Evolutionary conservation across 2,329 filamentous ascomycete species (phyloP).

Genomic region (Ophiocordyceps australis): DNA sequence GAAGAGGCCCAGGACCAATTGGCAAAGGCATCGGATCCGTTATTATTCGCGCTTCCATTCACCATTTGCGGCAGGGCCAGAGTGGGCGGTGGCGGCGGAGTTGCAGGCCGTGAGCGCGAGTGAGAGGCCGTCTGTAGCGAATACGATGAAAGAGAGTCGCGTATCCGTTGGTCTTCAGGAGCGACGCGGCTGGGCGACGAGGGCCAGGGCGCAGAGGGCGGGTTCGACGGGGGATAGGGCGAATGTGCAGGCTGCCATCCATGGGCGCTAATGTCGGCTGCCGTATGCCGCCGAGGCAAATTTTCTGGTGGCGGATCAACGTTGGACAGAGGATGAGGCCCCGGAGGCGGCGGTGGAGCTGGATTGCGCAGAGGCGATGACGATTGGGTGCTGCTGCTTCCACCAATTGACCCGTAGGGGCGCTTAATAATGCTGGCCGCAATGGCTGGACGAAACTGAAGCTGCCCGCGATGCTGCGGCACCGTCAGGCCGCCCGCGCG

Average conservation of each 20-base stretch:
- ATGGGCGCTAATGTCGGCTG: constrained; percentile 83
- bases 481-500: constrained; percentile 52
- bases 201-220: constrained; percentile 31
- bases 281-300: constrained; percentile 73
- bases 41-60: constrained; percentile 20
- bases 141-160: constrained; percentile 38
- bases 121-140: constrained; percentile 27
- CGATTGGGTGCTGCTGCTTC: constrained; percentile 41
- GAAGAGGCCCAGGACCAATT: constrained; percentile 39
- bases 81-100: constrained; percentile 32
- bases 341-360: constrained; percentile 42
- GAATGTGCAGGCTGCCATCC: constrained; percentile 52
- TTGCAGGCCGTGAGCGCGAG: constrained; percentile 32
- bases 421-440: constrained; percentile 67
- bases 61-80: constrained; percentile 22
- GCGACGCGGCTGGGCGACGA: constrained; percentile 31
- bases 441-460: constrained; percentile 59
- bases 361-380: constrained; percentile 59
- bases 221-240: constrained; percentile 43
- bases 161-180: constrained; percentile 33
- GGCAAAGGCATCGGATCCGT: constrained; percentile 25
- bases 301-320: constrained; percentile 47
- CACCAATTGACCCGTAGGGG: constrained; percentile 75
- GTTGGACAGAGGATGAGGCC: constrained; percentile 46
- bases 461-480: constrained; percentile 36